Evolutionary conservation across 345 rosid genomes (phyloP), one percentile per base, ranked within the genome.

Genomic region (Conringia planisiliqua): DNA sequence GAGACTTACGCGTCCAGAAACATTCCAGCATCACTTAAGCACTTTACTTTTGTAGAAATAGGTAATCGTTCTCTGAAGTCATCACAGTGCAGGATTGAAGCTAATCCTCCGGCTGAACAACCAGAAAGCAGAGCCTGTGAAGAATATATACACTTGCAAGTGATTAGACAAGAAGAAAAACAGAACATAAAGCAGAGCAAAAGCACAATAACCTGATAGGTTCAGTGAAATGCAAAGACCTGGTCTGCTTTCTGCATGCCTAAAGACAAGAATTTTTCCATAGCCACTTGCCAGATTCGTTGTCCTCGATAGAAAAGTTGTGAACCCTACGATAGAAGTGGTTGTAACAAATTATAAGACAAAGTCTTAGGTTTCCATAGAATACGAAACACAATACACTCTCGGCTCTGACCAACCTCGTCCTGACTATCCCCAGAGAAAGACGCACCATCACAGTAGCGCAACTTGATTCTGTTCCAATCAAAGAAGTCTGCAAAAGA

Each of bases 401-500:
- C 26, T 78, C 5, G 56, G 22, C n/a, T 58, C 10, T 68, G 30
- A 66, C 70, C 14, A 67, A 89, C 98, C 96, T 85, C 83, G 72
- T 88, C 78, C 78, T 85, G 87, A 58, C 89, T 80, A 46, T 87
- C 86, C 6, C 98, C 98, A 58, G 71, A 62, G 71, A 94, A 94
- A 14, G 98, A 94, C 18, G 97, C 98, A 43, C 98, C 97, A 72
- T 94, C 97, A 6, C 97, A 94, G 71, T 94, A 94, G 0, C 98
- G 90, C 46, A 94, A 36, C 85, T 84, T 92, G 57, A 92, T 85
- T 73, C 97, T 87, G 74, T 94, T 94, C 99, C 97, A 94, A 65
- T 90, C 90, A 82, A 79, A 90, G 82, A 92, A 95, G 82, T 90
- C 97, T 95, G 78, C 80, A 81, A 61, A 58, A 46, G 1, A 43